A percentile compares a stretch with the other conserved stretches of the same genome.
These are phyloP conservation scores for Lodderomyces elongisporus DNA, from an alignment of 1,139 yeast genomes.

Conservation along the genomic window DNA sequence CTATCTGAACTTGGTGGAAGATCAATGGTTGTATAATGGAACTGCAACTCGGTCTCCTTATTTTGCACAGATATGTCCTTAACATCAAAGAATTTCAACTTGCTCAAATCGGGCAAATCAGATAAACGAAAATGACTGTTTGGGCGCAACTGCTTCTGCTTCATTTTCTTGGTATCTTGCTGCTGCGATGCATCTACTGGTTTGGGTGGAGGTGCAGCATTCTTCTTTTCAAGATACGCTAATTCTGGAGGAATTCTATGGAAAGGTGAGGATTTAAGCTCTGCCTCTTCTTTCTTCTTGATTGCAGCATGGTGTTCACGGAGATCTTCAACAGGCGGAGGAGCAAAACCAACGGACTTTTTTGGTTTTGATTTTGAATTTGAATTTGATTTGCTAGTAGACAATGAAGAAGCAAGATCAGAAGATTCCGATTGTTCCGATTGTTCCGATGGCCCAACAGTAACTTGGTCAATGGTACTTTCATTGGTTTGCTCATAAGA, in stretches of 20 bases:
- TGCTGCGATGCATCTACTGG: constrained; percentile 9
- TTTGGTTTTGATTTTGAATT: constrained; percentile 13
- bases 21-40: constrained; percentile 36
- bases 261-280: constrained; percentile 29
- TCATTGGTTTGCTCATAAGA: neutral
- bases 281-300: constrained; percentile 23
- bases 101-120: constrained; percentile 19
- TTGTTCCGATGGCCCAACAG: too few species aligned
- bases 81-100: constrained; percentile 30
- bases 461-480: neutral
- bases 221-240: constrained; percentile 29
- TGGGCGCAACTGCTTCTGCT: constrained; percentile 7
- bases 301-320: constrained; percentile 29
- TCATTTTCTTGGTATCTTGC: too few species aligned
- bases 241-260: constrained; percentile 44
- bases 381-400: too few species aligned
- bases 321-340: constrained; percentile 35
- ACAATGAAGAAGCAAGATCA: too few species aligned
- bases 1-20: constrained; percentile 30
- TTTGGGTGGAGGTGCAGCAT: constrained; percentile 11
- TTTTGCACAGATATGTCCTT: constrained; percentile 41
- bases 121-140: constrained; percentile 7
- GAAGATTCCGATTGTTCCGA: constrained; percentile 2
- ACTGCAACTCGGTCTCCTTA: constrained; percentile 39
- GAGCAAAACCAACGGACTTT: constrained; percentile 41